These are phyloP conservation scores for Cryoendolithus antarcticus DNA, from an alignment of 2,329 filamentous ascomycete genomes.

Conservation along the genomic window DNA sequence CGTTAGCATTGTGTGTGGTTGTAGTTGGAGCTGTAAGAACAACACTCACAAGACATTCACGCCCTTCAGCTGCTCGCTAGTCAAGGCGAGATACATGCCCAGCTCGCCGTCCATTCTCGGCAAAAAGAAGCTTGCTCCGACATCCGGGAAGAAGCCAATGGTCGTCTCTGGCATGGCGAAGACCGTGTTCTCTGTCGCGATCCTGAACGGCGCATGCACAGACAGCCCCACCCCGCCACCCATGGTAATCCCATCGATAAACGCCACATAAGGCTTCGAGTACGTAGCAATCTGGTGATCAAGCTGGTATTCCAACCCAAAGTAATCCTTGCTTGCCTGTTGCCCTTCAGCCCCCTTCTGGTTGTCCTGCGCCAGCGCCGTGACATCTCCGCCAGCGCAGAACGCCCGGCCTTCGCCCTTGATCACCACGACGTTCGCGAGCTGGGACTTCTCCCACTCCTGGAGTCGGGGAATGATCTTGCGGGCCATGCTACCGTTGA, in stretches of 20 bases:
- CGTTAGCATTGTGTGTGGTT: not conserved
- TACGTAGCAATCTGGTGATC: constrained; percentile 94
- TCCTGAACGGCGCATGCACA: constrained; percentile 88
- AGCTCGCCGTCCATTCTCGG: constrained; percentile 75
- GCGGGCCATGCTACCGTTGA: constrained; percentile 86
- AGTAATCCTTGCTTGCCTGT: constrained; percentile 69
- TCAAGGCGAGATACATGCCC: constrained; percentile 87
- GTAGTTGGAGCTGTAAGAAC: constrained; percentile 1
- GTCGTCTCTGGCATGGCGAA: constrained; percentile 99
- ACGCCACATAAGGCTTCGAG: constrained; percentile 79
- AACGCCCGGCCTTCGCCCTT: constrained; percentile 82
- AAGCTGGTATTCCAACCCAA: constrained; percentile 88
- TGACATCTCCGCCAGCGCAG: constrained; percentile 88
- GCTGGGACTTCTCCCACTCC: constrained; percentile 89
- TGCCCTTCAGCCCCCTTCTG: constrained; percentile 55
- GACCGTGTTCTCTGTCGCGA: constrained; percentile 87
- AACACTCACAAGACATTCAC: constrained; percentile 54
- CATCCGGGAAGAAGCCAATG: constrained; percentile 97
- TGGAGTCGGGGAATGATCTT: constrained; percentile 83
- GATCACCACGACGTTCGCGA: constrained; percentile 85
- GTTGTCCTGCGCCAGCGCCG: constrained; percentile 64
- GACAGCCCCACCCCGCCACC: constrained; percentile 90
- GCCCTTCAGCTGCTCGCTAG: constrained; percentile 70
- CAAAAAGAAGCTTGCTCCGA: constrained; percentile 92
- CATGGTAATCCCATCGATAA: constrained; percentile 99